Percentiles rank a stretch among this genome's conserved stretches.
Evolutionary conservation across 108 stramenopile genomes (phyloP).

Genomic region (Skeletonema marinoi): DNA sequence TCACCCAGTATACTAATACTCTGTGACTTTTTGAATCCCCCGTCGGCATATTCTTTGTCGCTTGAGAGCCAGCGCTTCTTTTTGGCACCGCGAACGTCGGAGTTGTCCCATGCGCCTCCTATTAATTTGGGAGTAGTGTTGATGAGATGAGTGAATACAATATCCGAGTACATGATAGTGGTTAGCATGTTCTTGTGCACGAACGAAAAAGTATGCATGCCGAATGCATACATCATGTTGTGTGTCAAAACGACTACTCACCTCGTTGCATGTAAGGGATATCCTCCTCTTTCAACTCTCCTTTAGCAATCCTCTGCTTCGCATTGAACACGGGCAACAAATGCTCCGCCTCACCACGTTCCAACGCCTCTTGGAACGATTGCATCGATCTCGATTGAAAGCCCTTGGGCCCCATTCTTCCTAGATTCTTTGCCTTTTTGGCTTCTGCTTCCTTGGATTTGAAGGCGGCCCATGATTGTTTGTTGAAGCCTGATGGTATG

Average conservation of each 20-base stretch:
- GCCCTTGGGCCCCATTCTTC: conserved; percentile 71
- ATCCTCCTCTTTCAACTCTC: conserved; percentile 69
- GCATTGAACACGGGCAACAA: conserved; percentile 76
- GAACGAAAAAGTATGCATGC: no score
- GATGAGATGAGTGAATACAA: background rate
- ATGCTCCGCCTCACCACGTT: conserved; percentile 74
- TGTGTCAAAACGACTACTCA: background rate
- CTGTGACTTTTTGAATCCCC: conserved; percentile 84
- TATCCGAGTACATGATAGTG: background rate
- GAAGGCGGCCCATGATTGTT: conserved; percentile 72
- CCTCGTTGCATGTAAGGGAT: conserved; percentile 87
- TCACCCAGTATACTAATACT: conserved; percentile 69
- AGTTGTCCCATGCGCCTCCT: conserved; percentile 54
- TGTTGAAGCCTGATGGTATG: conserved; percentile 84
- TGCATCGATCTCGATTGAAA: conserved; percentile 82
- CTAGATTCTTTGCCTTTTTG: conserved; percentile 45
- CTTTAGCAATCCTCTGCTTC: conserved; percentile 55
- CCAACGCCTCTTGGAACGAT: conserved; percentile 81
- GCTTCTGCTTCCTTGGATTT: conserved; percentile 55
- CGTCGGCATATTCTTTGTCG: conserved; percentile 65
- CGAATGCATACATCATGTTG: background rate
- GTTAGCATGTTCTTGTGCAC: background rate
- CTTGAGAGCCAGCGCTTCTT: conserved; percentile 36
- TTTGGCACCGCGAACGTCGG: conserved; percentile 48
- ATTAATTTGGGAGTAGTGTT: background rate